These are phyloP conservation scores for Leishmania arabica DNA, from an alignment of 208 protist species.

Conservation along the genomic window DNA sequence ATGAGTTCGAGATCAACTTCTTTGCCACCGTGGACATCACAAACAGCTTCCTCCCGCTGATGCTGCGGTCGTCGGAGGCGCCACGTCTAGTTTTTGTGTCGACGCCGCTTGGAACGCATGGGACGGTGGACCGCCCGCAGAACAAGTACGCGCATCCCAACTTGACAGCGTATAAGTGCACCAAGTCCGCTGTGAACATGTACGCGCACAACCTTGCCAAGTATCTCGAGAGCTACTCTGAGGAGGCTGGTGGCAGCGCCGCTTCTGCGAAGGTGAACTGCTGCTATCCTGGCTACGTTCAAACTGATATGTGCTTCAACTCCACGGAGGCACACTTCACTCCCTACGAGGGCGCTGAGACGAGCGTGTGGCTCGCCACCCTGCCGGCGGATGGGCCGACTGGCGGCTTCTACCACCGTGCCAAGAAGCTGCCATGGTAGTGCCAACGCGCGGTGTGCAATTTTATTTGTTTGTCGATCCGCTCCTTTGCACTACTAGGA, in stretches of 20 bases:
- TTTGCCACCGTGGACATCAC: constrained; percentile 64
- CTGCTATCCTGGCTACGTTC: constrained; percentile 77
- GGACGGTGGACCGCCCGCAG: constrained; percentile 50
- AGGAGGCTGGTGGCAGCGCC: constrained; percentile 51
- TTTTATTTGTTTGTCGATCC: background rate
- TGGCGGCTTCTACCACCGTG: constrained; percentile 81
- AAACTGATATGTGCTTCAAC: constrained; percentile 78
- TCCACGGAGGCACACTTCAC: constrained; percentile 45
- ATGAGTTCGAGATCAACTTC: constrained; percentile 76
- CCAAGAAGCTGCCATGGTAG: constrained; percentile 79
- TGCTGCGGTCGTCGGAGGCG: constrained; percentile 56
- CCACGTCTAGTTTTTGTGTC: constrained; percentile 77
- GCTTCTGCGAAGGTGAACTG: constrained; percentile 70
- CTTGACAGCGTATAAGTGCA: constrained; percentile 61
- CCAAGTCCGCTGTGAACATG: constrained; percentile 82
- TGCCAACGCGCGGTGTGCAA: background rate
- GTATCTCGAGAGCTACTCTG: constrained; percentile 51
- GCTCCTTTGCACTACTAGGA: background rate
- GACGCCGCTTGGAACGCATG: constrained; percentile 67
- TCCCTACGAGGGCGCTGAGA: constrained; percentile 78
- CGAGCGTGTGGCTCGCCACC: constrained; percentile 73
- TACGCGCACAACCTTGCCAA: constrained; percentile 83
- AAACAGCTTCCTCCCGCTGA: constrained; percentile 69
- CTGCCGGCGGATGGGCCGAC: constrained; percentile 78
- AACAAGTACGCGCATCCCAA: constrained; percentile 46